Evolutionary conservation across 345 rosid genomes (phyloP).

Genomic region (Kernera saxatilis): DNA sequence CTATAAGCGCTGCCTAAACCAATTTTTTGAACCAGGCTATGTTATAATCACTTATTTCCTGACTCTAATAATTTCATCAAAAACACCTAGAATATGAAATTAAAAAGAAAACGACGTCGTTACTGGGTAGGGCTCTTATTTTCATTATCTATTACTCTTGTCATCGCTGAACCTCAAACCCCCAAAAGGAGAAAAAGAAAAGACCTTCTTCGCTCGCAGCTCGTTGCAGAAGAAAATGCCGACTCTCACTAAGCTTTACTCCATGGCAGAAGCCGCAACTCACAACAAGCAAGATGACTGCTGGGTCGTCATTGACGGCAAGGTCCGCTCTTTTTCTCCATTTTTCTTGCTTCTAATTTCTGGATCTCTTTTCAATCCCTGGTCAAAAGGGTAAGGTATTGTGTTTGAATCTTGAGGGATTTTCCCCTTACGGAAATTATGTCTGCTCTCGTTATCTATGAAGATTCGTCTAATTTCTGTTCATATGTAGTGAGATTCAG

Average conservation of each 20-base stretch:
- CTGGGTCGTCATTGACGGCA: constrained; percentile 90
- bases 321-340: constrained; percentile 35
- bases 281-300: constrained; percentile 79
- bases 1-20: too few species aligned
- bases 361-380: background rate
- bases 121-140: background rate
- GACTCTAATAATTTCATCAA: background rate
- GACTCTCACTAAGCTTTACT: constrained; percentile 58
- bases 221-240: constrained; percentile 44
- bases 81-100: background rate
- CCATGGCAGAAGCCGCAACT: constrained; percentile 67
- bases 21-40: too few species aligned
- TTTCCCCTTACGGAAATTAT: background rate
- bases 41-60: too few species aligned
- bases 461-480: background rate
- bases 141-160: background rate
- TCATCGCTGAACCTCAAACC: background rate
- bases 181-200: background rate
- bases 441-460: background rate
- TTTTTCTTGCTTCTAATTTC: background rate
- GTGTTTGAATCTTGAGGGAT: background rate
- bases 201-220: background rate
- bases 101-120: background rate
- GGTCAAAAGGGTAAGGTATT: background rate
- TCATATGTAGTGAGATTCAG: background rate